Percentiles rank a stretch among this genome's conserved stretches.
phyloP scores from a whole-genome alignment of 148 eudicot species.

The Pharnaceum exiguum region DNA sequence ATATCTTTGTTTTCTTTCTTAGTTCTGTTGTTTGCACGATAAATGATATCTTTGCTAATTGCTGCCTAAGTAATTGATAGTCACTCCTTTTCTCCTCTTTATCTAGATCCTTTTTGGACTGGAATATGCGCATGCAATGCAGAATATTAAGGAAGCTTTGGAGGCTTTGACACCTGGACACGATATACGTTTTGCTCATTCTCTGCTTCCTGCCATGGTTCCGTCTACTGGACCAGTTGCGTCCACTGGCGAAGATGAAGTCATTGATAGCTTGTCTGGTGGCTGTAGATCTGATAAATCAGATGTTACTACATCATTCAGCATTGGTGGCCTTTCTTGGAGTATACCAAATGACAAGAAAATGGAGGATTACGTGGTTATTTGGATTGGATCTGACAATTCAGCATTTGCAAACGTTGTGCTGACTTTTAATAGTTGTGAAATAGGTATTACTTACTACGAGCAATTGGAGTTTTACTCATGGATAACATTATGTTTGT shows the following conservation, averaged over 20 bases:
- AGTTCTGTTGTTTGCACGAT: neutral
- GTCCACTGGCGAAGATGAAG: constrained; percentile 20
- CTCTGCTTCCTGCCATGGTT: constrained; percentile 39
- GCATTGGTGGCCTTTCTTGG: constrained; percentile 82
- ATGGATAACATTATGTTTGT: no score
- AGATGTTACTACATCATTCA: constrained; percentile 29
- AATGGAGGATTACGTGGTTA: constrained; percentile 68
- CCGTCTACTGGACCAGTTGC: constrained; percentile 33
- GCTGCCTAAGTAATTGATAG: neutral
- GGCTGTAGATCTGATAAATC: constrained; percentile 23
- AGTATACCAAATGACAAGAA: constrained; percentile 38
- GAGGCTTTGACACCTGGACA: constrained; percentile 32
- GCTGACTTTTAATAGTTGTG: constrained; percentile 79
- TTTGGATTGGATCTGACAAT: constrained; percentile 82
- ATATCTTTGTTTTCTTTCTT: neutral
- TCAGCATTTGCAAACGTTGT: constrained; percentile 79
- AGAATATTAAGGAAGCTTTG: constrained; percentile 47
- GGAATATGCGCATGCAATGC: constrained; percentile 63
- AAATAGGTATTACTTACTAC: constrained; percentile 47
- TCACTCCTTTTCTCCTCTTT: neutral
- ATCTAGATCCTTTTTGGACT: constrained; percentile 76
- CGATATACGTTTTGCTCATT: constrained; percentile 52
- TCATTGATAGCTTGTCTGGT: constrained; percentile 11
- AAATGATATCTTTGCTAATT: neutral
- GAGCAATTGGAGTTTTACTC: constrained; percentile 11